Base-by-base conservation (phyloP, 2,329 filamentous ascomycete species). In the Cladobotryum mycophilum region DNA sequence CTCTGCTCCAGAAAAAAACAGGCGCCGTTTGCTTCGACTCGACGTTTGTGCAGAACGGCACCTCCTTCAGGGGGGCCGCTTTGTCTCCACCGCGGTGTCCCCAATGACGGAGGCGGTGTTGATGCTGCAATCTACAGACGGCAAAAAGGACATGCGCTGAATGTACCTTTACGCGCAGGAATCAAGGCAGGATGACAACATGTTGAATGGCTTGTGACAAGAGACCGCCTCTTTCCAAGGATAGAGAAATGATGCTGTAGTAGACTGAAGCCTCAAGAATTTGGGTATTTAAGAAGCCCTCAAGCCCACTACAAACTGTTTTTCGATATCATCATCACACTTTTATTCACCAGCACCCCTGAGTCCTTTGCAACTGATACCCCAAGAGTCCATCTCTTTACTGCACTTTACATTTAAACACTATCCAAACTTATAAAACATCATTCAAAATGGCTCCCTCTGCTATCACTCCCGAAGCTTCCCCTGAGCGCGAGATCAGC, bases 381-480 rank as follows among this genome's bases (percentile, higher is more conserved):
- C 25, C 25, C 9, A 30, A 30, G 25, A 30, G 25, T 30, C 9
- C 6, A 30, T 30, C 25, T 30, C 25, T 30, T 8, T 7, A 30
- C 25, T 30, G 25, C 25, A 8, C 6, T 30, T 30, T 30, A 30
- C 25, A 8, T 30, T 30, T 38, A 38, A n/a, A 5, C 14, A 38
- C 36, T 38, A n/a, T 38, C 5, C 41, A 8, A 15, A 36, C 33
- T 40, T 20, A 46, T 18, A 18, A 41, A 37, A 40, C n/a, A n/a
- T 25, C 43, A 17, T 50, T 58, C 60, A 61, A 50, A 52, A 69
- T 69, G 66, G 64, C 65, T 55, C 66, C 66, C 59, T 64, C 62
- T 44, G 66, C 66, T 49, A 64, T 68, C 60, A 60, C 63, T 42
- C 64, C 66, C 33, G 64, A 66, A 55, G 56, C 60, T 48, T 66